A percentile compares a stretch with the other conserved stretches of the same genome.
Conservation (phyloP, 306 rosid genomes). For the peach (Prunus persica) region DNA sequence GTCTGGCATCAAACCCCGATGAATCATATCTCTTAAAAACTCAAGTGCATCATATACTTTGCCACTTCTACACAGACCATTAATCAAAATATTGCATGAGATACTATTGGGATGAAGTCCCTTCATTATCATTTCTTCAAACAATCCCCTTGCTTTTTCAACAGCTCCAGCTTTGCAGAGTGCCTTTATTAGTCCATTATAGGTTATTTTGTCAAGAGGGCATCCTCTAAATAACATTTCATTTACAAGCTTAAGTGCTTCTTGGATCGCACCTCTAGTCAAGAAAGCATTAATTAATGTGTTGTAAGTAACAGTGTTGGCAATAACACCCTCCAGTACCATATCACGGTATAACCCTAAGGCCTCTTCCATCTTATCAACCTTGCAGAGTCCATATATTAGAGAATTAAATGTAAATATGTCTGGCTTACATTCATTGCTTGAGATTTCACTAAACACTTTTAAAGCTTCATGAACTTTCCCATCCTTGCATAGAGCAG, state of each 20-base stretch:
- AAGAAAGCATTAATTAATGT: slow-evolving; percentile 70
- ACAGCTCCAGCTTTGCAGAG: slow-evolving; percentile 69
- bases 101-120: slow-evolving; percentile 49
- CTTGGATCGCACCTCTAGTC: slow-evolving; percentile 51
- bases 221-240: slow-evolving; percentile 86
- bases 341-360: slow-evolving; percentile 64
- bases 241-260: slow-evolving; percentile 67
- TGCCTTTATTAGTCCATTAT: slow-evolving; percentile 74
- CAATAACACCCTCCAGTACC: slow-evolving; percentile 76
- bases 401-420: slow-evolving; percentile 70
- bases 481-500: slow-evolving; percentile 57
- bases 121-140: slow-evolving; percentile 75
- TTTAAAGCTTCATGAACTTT: slow-evolving; percentile 58
- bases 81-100: slow-evolving; percentile 76
- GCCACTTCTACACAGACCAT: slow-evolving; percentile 68
- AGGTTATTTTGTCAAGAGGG: slow-evolving; percentile 71
- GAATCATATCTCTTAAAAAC: slow-evolving; percentile 72
- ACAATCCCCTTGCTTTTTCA: slow-evolving; percentile 63
- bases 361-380: slow-evolving; percentile 63
- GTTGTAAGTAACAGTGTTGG: slow-evolving; percentile 86
- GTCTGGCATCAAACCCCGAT: slow-evolving; percentile 66
- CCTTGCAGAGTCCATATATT: slow-evolving; percentile 69
- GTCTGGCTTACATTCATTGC: slow-evolving; percentile 82
- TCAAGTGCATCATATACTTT: slow-evolving; percentile 64
- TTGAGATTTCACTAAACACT: slow-evolving; percentile 56